Base-by-base conservation (phyloP, 78 protist species). In the Dictyostelium purpureum region DNA sequence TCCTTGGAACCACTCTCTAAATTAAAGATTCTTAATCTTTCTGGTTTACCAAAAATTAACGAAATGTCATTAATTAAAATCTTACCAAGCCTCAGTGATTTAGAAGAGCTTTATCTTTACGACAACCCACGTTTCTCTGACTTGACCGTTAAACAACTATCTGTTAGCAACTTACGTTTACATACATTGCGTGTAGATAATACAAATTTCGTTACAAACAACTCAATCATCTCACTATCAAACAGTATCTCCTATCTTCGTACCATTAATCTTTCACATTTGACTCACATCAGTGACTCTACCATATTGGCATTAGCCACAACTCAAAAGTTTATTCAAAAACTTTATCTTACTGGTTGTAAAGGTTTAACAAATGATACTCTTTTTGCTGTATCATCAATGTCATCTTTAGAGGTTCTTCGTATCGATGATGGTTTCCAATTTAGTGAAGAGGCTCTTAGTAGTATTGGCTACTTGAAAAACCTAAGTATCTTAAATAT, bases 31-130 rank as follows among this genome's bases (percentile, higher is more conserved):
- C 51, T 85, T 18, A 85, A 85, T 37, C 28, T 85, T 2, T 54
- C 74, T 5, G 51, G 66, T 21, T 38, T 85, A 56, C 66, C 43
- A 28, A 70, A 73, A 38, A 67, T 85, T 31, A 73, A 43, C 5
- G 92, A 85, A n/a, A 12, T 67, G 18, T 43, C 83, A 6, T 6
- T 85, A 5, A 43, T 85, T 1, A 52, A 33, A 40, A 37, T 85
- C 0, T 21, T 85, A 24, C 76, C 83, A 16, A 10, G 38, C 1
- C 38, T 85, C 1, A 43, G 14, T n/a, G 52, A 73, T 2, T 70
- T 85, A 28, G 82, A 73, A n/a, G 74, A 70, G 35, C 51, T 85
- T 19, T 85, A 67, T 51, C 63, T 85, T 57, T 85, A 85, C 57
- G 51, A 56, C 4, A 56, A 54, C 33, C 92, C 92, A 47, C 77